Evolutionary conservation across 331 rosid species (phyloP).

Genomic region (Dryas integrifolia): DNA sequence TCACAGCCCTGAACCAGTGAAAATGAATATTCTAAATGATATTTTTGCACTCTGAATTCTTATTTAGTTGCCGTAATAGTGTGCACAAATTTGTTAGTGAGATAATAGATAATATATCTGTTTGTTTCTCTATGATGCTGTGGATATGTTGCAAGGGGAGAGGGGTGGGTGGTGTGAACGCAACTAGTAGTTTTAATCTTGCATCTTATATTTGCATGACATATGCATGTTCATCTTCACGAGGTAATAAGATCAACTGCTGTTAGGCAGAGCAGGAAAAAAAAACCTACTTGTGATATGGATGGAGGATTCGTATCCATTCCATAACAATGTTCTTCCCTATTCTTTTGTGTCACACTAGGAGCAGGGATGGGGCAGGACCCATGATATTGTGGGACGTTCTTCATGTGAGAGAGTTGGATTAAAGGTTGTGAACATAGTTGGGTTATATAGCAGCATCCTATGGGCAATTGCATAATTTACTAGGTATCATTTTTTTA

Average conservation of each 20-base stretch:
- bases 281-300: too few species aligned
- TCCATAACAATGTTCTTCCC: neutral
- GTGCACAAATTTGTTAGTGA: neutral
- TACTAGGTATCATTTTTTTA: neutral
- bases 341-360: neutral
- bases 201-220: neutral
- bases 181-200: neutral
- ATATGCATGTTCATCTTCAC: neutral
- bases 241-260: neutral
- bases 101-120: neutral
- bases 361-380: neutral
- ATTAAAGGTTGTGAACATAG: neutral
- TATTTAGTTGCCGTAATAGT: neutral
- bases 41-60: neutral
- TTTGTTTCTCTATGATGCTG: neutral
- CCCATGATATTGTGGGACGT: neutral
- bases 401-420: neutral
- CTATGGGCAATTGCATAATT: neutral
- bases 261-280: neutral
- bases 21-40: neutral
- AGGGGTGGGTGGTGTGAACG: neutral
- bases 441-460: neutral
- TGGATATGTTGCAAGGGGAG: neutral
- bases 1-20: neutral
- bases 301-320: neutral